Evolutionary conservation across 2,329 filamentous ascomycete genomes (phyloP), one percentile per base, ranked within the genome.

Genomic region (Xylaria sp.): DNA sequence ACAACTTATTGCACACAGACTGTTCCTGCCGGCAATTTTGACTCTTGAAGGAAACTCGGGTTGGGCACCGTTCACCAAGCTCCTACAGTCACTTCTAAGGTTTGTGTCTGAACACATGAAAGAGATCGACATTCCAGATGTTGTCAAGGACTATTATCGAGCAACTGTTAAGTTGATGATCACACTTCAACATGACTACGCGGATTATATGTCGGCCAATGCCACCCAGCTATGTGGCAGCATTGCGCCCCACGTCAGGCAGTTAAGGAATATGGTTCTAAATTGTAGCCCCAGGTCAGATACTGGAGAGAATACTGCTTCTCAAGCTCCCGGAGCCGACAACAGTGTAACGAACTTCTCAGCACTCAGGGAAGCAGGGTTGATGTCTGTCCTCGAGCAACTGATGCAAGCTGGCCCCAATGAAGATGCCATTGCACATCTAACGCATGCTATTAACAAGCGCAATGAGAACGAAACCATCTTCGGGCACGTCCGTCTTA

Each of bases 161-260:
- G 94, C 91, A 9, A 89, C 92, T 1, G 84, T 97, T 57, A 94
- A 97, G 77, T 88, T 98, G 69, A 83, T 98, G 64, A 84, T 97
- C 41, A 88, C 97, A 62, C 84, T 99, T 63, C 93, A 97, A 74
- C 96, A 98, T 78, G 96, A 99, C 80, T 98, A 94, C 81, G 92
- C 95, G 0, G 94, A 98, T 66, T 99, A 97, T 80, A 83, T 99
- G 51, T 92, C 93, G 6, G 93, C 94, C 75, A 94, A 97, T 79
- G 93, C 97, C 78, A 89, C 93, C 74, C 89, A 90, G 74, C 88
- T 99, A 62, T 94, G 91, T 82, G 91, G 92, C 74, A 90, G 89
- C 76, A 91, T 98, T 67, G 93, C 94, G 1, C 88, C 90, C 60
- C 92, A 96, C 76, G 96, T 93, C 81, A 90, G 91, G 18, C 96